These are phyloP conservation scores for Tillandsia fasciculata DNA, from an alignment of 176 grass and related monocot genomes.

Conservation along the genomic window DNA sequence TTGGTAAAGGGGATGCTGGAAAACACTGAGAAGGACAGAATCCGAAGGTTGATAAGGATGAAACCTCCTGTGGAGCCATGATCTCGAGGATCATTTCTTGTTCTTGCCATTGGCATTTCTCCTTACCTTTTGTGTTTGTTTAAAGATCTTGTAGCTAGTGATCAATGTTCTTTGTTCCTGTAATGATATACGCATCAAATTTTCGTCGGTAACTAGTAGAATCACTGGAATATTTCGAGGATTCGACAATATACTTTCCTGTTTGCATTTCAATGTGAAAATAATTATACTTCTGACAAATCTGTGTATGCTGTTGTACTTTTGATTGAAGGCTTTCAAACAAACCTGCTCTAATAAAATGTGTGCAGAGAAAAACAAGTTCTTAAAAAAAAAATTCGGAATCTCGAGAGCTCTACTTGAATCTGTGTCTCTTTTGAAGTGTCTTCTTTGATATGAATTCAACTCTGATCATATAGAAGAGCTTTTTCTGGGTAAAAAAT, in stretches of 20 bases:
- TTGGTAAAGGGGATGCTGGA: constrained; percentile 58
- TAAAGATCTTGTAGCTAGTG: neutral
- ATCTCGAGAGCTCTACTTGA: too few relatives aligned
- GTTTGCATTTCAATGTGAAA: neutral
- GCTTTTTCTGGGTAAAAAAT: too few relatives aligned
- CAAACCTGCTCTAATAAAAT: too few relatives aligned
- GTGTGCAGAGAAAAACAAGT: too few relatives aligned
- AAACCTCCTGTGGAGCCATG: constrained; percentile 66
- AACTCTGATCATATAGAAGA: too few relatives aligned
- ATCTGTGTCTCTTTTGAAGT: too few relatives aligned
- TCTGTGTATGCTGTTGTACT: too few relatives aligned
- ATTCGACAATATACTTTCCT: neutral
- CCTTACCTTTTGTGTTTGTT: neutral
- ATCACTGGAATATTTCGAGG: neutral
- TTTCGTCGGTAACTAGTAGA: neutral
- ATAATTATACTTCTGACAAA: too few relatives aligned
- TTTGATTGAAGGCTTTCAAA: too few relatives aligned
- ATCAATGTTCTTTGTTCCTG: neutral
- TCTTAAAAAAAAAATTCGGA: too few relatives aligned
- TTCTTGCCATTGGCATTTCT: neutral
- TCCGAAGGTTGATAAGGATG: constrained; percentile 64
- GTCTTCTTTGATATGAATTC: too few relatives aligned
- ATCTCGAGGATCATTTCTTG: constrained; percentile 9
- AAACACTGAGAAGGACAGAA: constrained; percentile 72
- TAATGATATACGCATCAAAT: neutral